Evolutionary conservation across 805 yeast species (phyloP).

Genomic region (Yamadazyma paraphyllophila): DNA sequence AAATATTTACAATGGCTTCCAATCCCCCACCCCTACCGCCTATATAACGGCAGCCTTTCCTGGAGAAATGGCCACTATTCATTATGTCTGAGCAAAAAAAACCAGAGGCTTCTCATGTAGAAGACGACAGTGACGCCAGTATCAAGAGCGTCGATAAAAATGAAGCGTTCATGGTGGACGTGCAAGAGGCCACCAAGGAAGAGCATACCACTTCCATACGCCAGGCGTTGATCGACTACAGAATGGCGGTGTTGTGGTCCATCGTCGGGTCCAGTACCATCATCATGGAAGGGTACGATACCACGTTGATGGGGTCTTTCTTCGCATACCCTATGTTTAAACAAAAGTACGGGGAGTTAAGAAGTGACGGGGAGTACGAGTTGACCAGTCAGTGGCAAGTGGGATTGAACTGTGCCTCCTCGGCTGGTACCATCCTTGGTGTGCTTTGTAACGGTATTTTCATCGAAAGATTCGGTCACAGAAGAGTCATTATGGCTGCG

Average conservation of each 20-base stretch:
- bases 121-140: slow-evolving; percentile 15
- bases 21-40: background rate
- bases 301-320: slow-evolving; percentile 34
- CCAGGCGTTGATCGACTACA: slow-evolving; percentile 39
- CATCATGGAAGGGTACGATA: slow-evolving; percentile 40
- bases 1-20: background rate
- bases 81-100: slow-evolving; percentile 3
- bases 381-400: slow-evolving; percentile 34
- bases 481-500: slow-evolving; percentile 30
- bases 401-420: slow-evolving; percentile 25
- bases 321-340: slow-evolving; percentile 34
- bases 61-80: background rate
- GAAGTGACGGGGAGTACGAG: slow-evolving; percentile 19
- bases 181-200: slow-evolving; percentile 19
- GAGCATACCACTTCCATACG: slow-evolving; percentile 20
- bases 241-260: slow-evolving; percentile 44
- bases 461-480: slow-evolving; percentile 45
- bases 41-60: background rate
- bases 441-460: slow-evolving; percentile 41
- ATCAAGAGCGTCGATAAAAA: slow-evolving; percentile 12
- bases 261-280: slow-evolving; percentile 40
- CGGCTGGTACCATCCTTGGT: slow-evolving; percentile 45
- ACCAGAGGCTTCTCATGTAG: slow-evolving; percentile 15
- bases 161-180: slow-evolving; percentile 16
- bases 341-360: slow-evolving; percentile 32